These are phyloP conservation scores for Castanopsis chinensis DNA, from an alignment of 306 rosid species.

Conservation along the genomic window DNA sequence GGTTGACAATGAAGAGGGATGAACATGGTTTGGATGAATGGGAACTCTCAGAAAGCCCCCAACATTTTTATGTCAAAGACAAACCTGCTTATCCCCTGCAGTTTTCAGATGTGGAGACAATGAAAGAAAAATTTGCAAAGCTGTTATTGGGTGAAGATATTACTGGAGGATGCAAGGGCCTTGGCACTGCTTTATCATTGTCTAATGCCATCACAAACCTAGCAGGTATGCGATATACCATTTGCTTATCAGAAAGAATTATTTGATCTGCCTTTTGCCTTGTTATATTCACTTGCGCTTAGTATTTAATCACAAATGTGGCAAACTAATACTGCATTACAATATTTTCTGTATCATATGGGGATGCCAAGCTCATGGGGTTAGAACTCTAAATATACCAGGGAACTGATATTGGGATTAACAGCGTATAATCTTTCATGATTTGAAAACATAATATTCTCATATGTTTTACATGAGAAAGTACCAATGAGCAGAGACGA, in stretches of 20 bases:
- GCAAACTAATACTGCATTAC: neutral
- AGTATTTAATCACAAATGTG: neutral
- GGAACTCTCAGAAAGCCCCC: constrained; percentile 64
- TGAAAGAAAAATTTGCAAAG: constrained; percentile 85
- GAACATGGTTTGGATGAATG: constrained; percentile 65
- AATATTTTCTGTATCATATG: neutral
- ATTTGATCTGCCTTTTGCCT: neutral
- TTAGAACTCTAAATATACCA: neutral
- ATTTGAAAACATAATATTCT: neutral
- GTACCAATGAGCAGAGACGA: neutral
- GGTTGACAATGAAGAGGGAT: constrained; percentile 58
- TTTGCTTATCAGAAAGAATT: neutral
- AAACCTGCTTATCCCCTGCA: constrained; percentile 48
- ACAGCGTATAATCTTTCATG: neutral
- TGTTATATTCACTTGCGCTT: neutral
- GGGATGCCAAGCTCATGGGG: neutral
- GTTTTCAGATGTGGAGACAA: constrained; percentile 61
- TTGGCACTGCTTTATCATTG: constrained; percentile 69
- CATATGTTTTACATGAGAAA: neutral
- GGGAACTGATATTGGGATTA: neutral
- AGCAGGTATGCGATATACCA: constrained; percentile 49
- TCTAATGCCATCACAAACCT: constrained; percentile 82
- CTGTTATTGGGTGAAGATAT: constrained; percentile 88
- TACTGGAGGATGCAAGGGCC: constrained; percentile 80
- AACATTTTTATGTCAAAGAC: constrained; percentile 54